Conservation (phyloP, 345 rosid species). For the Chamaenerion angustifolium region DNA sequence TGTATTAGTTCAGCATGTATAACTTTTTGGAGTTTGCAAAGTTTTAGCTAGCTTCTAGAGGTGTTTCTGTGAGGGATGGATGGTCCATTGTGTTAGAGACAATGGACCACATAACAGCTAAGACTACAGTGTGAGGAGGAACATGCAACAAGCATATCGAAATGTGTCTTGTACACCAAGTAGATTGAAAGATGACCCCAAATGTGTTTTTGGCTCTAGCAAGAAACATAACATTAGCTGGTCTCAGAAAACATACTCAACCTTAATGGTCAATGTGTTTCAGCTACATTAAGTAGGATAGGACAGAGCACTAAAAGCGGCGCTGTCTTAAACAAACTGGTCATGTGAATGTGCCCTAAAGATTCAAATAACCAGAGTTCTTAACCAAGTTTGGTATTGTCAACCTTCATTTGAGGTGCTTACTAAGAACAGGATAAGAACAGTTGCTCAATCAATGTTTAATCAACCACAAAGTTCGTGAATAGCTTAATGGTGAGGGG, state of each 20-base stretch:
- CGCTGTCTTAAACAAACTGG: constrained; percentile 9
- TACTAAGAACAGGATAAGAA: too few species aligned
- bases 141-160: constrained; percentile 2
- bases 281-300: constrained; percentile 9
- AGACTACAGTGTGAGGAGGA: constrained; percentile 11
- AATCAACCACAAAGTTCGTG: too few species aligned
- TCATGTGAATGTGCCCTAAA: constrained; percentile 19
- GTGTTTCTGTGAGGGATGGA: background rate
- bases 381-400: too few species aligned
- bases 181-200: background rate
- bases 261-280: constrained; percentile 22
- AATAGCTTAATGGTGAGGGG: too few species aligned
- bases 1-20: too few species aligned
- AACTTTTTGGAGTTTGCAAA: too few species aligned
- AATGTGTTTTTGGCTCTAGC: background rate
- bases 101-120: constrained; percentile 29
- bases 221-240: constrained; percentile 13
- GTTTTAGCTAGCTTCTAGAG: too few species aligned
- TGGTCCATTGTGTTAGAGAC: constrained; percentile 6
- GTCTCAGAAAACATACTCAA: constrained; percentile 17
- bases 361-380: background rate
- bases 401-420: background rate
- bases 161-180: constrained; percentile 2
- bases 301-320: constrained; percentile 23
- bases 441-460: too few species aligned